Evolutionary conservation across 176 grass and related monocot genomes (phyloP).

Genomic region (Zizania latifolia): DNA sequence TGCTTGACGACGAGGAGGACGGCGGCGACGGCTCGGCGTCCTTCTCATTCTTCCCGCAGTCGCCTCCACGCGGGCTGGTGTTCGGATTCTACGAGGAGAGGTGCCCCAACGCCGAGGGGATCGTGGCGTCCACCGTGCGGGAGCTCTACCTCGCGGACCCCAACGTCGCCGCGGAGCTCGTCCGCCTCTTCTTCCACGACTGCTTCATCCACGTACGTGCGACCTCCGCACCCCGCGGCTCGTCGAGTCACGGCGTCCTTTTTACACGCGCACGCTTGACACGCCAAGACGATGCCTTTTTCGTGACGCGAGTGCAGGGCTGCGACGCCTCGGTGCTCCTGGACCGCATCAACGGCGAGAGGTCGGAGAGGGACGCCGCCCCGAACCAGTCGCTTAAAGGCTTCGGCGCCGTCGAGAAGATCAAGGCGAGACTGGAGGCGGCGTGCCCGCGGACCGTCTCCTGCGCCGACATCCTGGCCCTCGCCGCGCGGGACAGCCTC

Average conservation of each 20-base stretch:
- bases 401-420: conserved; percentile 33
- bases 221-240: neutral
- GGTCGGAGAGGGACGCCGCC: conserved; percentile 38
- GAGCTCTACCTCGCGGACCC: conserved; percentile 26
- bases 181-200: conserved; percentile 53
- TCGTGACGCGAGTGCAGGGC: conserved; percentile 16
- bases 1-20: conserved; percentile 5
- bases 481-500: conserved; percentile 45
- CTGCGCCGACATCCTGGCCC: conserved; percentile 49
- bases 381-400: conserved; percentile 49
- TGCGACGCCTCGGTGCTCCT: conserved; percentile 60
- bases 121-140: conserved; percentile 35
- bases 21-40: neutral
- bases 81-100: conserved; percentile 51
- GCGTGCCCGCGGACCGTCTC: conserved; percentile 46
- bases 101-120: conserved; percentile 35
- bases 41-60: conserved; percentile 34
- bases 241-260: neutral
- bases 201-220: conserved; percentile 48
- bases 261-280: neutral
- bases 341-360: conserved; percentile 6
- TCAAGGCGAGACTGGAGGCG: conserved; percentile 41
- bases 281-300: neutral
- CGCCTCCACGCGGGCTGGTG: neutral
- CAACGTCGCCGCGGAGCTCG: conserved; percentile 33